Evolutionary conservation across 1,139 yeast genomes (phyloP).

Genomic region (Meyerozyma smithsonii): DNA sequence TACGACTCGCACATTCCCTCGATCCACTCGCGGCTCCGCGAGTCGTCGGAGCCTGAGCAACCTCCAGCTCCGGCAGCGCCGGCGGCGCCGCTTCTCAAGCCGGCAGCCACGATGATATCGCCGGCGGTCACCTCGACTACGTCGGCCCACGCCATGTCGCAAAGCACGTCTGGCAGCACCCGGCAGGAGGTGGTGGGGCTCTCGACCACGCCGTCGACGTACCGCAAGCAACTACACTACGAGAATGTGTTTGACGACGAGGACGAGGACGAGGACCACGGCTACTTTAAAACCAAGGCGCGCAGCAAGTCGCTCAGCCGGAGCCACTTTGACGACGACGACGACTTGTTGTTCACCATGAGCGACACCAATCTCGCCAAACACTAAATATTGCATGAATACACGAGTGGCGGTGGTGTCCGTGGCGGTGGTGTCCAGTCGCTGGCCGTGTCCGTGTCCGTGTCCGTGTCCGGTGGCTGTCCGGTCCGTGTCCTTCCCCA

Average conservation of each 20-base stretch:
- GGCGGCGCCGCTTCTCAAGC: conserved; percentile 8
- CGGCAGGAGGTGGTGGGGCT: conserved; percentile 22
- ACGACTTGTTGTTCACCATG: conserved; percentile 81
- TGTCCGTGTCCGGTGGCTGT: too few relatives aligned
- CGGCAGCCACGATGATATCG: conserved; percentile 14
- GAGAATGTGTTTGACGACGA: conserved; percentile 52
- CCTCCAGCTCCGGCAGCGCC: background rate
- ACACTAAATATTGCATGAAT: conserved; percentile 5
- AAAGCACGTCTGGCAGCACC: conserved; percentile 3
- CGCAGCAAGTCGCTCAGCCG: conserved; percentile 3
- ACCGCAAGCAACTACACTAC: conserved; percentile 32
- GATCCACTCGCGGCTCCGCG: conserved; percentile 40
- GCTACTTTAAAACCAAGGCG: conserved; percentile 5
- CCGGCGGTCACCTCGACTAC: conserved; percentile 21
- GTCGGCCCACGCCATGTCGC: conserved; percentile 18
- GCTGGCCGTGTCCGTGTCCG: too few relatives aligned
- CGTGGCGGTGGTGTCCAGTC: too few relatives aligned
- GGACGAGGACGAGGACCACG: conserved; percentile 34
- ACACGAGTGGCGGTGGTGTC: background rate
- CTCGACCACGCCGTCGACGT: conserved; percentile 36
- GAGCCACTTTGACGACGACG: conserved; percentile 57
- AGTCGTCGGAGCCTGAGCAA: conserved; percentile 4
- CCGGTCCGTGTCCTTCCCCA: background rate
- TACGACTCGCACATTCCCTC: conserved; percentile 38
- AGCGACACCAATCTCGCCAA: conserved; percentile 71